Conservation (phyloP, 2,329 filamentous ascomycete species). For the Drechslerella dactyloides region DNA sequence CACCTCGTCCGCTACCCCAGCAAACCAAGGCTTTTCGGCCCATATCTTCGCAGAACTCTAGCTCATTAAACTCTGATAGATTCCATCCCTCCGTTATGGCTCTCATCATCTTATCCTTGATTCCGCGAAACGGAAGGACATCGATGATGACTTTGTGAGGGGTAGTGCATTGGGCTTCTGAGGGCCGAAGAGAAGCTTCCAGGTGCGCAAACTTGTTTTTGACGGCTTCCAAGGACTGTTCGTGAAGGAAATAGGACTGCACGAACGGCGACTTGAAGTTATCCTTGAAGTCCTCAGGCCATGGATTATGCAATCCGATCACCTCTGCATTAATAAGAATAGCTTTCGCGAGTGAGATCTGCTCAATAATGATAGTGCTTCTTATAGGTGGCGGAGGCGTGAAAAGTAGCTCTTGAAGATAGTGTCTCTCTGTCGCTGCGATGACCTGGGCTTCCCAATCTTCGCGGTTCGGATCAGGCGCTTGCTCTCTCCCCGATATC, state of each 20-base stretch:
- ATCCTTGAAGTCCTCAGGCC: constrained; percentile 40
- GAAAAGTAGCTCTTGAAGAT: constrained; percentile 18
- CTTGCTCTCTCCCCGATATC: constrained; percentile 7
- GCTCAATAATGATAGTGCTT: constrained; percentile 8
- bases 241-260: constrained; percentile 36
- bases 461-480: not conserved
- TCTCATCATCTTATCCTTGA: constrained; percentile 26
- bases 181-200: constrained; percentile 5
- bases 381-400: constrained; percentile 11
- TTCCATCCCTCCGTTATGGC: constrained; percentile 6
- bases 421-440: constrained; percentile 9
- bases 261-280: constrained; percentile 44
- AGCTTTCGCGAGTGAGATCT: constrained; percentile 24
- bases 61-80: constrained; percentile 12
- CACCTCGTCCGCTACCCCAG: constrained; percentile 28
- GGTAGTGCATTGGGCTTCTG: constrained; percentile 25
- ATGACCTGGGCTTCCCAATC: constrained; percentile 6
- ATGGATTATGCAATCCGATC: constrained; percentile 30
- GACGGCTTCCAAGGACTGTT: constrained; percentile 25
- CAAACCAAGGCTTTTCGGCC: constrained; percentile 36
- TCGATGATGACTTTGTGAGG: constrained; percentile 37
- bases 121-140: constrained; percentile 30
- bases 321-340: constrained; percentile 25
- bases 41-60: constrained; percentile 35
- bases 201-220: constrained; percentile 24